Evolutionary conservation across 352 stramenopile species (phyloP).

Genomic region (Phytophthora fragariae): DNA sequence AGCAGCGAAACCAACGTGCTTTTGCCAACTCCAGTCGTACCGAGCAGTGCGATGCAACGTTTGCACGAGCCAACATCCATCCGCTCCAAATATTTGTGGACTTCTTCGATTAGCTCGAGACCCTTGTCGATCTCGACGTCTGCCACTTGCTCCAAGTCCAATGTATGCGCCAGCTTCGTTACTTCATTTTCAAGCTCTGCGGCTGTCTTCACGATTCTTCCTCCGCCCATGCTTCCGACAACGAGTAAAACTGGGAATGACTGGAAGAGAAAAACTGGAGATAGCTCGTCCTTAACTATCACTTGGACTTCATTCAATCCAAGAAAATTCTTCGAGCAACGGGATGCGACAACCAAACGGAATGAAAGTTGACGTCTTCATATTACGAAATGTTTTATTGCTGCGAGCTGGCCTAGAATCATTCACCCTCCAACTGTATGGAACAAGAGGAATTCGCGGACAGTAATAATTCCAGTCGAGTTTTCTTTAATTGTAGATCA

Average conservation of each 20-base stretch:
- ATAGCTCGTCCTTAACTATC: neutral
- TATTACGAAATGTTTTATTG: too few relatives aligned
- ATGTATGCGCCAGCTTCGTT: neutral
- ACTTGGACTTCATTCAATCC: neutral
- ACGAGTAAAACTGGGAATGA: neutral
- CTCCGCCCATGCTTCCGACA: neutral
- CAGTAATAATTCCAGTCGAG: too few relatives aligned
- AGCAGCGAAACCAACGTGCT: conserved; percentile 16
- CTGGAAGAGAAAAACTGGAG: neutral
- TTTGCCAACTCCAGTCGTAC: conserved; percentile 13
- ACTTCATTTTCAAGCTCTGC: conserved; percentile 5
- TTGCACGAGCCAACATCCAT: neutral
- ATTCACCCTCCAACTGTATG: too few relatives aligned
- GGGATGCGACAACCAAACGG: too few relatives aligned
- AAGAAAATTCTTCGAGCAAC: neutral
- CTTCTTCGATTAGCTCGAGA: conserved; percentile 15
- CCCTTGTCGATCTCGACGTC: conserved; percentile 13
- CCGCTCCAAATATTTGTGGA: conserved; percentile 6
- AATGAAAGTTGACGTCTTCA: too few relatives aligned
- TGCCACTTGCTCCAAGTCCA: conserved; percentile 2
- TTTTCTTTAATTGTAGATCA: too few relatives aligned
- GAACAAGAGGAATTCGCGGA: too few relatives aligned
- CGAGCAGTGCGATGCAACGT: conserved; percentile 4
- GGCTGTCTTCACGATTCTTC: neutral
- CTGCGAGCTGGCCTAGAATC: too few relatives aligned